Percentiles rank a stretch among this genome's conserved stretches.
phyloP scores from a whole-genome alignment of 177 flowering plant genomes.

The Vitis hybrid region DNA sequence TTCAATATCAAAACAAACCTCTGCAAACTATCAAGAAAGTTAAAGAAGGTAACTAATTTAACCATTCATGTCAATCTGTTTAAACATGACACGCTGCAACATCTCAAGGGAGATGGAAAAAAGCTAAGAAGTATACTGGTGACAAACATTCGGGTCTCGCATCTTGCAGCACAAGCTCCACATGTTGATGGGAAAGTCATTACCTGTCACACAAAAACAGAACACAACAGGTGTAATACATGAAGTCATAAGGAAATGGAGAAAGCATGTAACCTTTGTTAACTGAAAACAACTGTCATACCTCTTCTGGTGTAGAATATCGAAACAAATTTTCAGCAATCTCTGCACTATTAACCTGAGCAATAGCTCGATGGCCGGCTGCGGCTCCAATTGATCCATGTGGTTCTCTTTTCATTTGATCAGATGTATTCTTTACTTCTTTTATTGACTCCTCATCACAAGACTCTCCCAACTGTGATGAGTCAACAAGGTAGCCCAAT shows the following conservation, averaged over 20 bases:
- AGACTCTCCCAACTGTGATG: conserved; percentile 38
- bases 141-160: conserved; percentile 90
- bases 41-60: no score
- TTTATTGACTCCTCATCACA: conserved; percentile 28
- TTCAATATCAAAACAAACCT: no score
- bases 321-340: conserved; percentile 74
- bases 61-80: no score
- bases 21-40: no score
- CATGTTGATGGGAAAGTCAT: conserved; percentile 97
- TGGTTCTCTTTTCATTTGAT: conserved; percentile 35
- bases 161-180: conserved; percentile 69
- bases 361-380: conserved; percentile 78
- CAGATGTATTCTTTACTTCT: conserved; percentile 12
- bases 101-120: background rate
- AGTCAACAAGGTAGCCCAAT: conserved; percentile 66
- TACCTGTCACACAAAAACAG: conserved; percentile 51
- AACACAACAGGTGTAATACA: background rate
- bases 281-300: conserved; percentile 16
- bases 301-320: conserved; percentile 97
- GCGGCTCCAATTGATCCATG: conserved; percentile 83
- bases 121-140: conserved; percentile 76
- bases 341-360: conserved; percentile 78
- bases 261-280: background rate
- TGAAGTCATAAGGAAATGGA: background rate
- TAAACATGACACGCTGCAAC: no score